Evolutionary conservation across 148 eudicot species (phyloP), one percentile per base, ranked within the genome.

Genomic region (Selenicereus undatus): DNA sequence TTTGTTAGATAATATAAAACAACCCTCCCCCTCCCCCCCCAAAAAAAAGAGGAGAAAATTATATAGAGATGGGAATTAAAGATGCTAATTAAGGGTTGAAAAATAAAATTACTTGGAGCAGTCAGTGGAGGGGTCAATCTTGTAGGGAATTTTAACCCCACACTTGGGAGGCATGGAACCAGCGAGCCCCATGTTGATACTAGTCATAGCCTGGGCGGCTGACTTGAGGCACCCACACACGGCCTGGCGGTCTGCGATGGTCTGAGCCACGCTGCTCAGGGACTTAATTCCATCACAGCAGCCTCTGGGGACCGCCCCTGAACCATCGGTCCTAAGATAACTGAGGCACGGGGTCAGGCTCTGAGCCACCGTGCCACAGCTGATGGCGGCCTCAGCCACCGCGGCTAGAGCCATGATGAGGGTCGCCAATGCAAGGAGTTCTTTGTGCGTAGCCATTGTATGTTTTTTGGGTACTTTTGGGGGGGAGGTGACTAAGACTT

Each of bases 81-180:
- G 39, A 39, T 2, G 43, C 43, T 39, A 39, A 39, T 39, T 39
- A 39, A 39, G 0, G 8, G 43, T 39, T 4, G 43, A 11, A 48
- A 48, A 48, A 48, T 48, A 48, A 48, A 48, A 45, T 74, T 81
- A 88, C 88, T 76, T 76, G 81, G 82, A 50, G 84, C 90, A 88
- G 76, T 88, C 90, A 27, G 74, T 86, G 45, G 78, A 17, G 7
- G 84, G 87, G 78, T 87, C 87, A 73, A 88, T 82, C 76, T 80
- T 82, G 80, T 83, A 88, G 48, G 87, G 82, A 52, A 88, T 65
- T 32, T 81, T 69, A 39, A 86, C 85, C 35, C 87, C 82, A 68
- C 90, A 88, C 71, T 76, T 82, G n/a, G 77, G 20, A 66, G 90
- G 88, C 64, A 88, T 56, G 4, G 81, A 36, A 26, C 81, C 81